These are phyloP conservation scores for Neofusicoccum kwambonambiense DNA, from an alignment of 2,329 filamentous ascomycete genomes.

Conservation along the genomic window DNA sequence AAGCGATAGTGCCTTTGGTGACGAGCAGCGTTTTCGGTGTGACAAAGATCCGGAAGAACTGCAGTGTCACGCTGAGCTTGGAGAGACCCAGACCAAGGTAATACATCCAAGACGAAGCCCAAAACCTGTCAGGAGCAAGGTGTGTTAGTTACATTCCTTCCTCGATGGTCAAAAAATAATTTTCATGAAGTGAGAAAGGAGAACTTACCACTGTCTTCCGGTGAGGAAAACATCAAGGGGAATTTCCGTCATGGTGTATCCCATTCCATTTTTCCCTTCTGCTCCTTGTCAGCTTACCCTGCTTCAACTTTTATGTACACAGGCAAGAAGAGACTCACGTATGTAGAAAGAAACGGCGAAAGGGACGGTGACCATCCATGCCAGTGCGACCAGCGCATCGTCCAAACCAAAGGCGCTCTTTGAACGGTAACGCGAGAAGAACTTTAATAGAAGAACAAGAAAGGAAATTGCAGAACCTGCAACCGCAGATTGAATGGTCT, in stretches of 20 bases:
- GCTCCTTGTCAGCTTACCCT: background rate
- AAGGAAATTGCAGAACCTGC: background rate
- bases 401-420: background rate
- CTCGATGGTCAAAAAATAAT: too few relatives aligned
- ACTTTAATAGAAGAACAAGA: background rate
- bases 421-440: background rate
- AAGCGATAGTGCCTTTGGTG: slow-evolving; percentile 17
- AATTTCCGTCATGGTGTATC: slow-evolving; percentile 22
- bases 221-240: background rate
- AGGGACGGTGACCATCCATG: slow-evolving; percentile 1
- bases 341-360: slow-evolving; percentile 8
- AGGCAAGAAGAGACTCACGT: background rate
- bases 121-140: slow-evolving; percentile 22
- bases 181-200: background rate
- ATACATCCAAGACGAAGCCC: slow-evolving; percentile 35
- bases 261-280: slow-evolving; percentile 34
- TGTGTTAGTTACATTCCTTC: background rate
- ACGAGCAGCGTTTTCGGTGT: slow-evolving; percentile 21
- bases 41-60: slow-evolving; percentile 26
- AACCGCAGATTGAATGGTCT: background rate
- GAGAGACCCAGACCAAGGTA: slow-evolving; percentile 29
- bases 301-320: background rate
- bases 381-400: background rate
- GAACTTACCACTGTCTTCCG: background rate
- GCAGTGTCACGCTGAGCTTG: slow-evolving; percentile 23